phyloP scores from a whole-genome alignment of 1,284 basidiomycete genomes.

The Ceratobasidium theobromae region DNA sequence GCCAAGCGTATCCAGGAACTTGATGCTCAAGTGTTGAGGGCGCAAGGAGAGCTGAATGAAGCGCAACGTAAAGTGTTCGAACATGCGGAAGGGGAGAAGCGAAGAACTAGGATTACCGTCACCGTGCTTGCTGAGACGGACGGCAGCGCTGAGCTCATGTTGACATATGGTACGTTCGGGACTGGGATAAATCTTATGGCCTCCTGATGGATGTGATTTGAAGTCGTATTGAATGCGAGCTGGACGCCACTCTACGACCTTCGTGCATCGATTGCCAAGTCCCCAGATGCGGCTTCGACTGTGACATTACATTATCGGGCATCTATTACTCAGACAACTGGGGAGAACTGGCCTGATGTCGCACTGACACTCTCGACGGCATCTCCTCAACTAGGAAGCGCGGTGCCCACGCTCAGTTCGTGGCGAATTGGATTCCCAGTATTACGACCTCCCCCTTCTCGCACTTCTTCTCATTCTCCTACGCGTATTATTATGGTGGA shows the following conservation, averaged over 20 bases:
- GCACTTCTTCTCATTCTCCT: too few species aligned
- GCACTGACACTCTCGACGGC: constrained; percentile 38
- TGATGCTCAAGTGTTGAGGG: constrained; percentile 26
- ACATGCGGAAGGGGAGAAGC: constrained; percentile 31
- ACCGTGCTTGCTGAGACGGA: constrained; percentile 34
- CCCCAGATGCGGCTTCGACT: constrained; percentile 36
- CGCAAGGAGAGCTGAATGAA: constrained; percentile 27
- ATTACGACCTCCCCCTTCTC: too few species aligned
- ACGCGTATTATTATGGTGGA: too few species aligned
- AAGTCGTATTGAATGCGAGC: constrained; percentile 37
- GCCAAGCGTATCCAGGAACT: constrained; percentile 21
- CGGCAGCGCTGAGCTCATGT: constrained; percentile 33
- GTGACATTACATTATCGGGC: constrained; percentile 39
- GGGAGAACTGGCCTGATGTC: constrained; percentile 39
- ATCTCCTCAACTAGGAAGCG: constrained; percentile 36
- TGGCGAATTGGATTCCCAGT: constrained; percentile 19
- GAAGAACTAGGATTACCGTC: constrained; percentile 35
- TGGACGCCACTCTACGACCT: constrained; percentile 41
- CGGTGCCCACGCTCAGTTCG: constrained; percentile 33
- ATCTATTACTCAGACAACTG: constrained; percentile 38
- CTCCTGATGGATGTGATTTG: not conserved
- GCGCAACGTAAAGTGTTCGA: constrained; percentile 13
- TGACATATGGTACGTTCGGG: constrained; percentile 35
- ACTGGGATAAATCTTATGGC: not conserved
- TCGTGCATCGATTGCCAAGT: constrained; percentile 37